Evolutionary conservation across 2,329 filamentous ascomycete genomes (phyloP), one percentile per base, ranked within the genome.

Genomic region (Pseudopyrenochaeta lycopersici): DNA sequence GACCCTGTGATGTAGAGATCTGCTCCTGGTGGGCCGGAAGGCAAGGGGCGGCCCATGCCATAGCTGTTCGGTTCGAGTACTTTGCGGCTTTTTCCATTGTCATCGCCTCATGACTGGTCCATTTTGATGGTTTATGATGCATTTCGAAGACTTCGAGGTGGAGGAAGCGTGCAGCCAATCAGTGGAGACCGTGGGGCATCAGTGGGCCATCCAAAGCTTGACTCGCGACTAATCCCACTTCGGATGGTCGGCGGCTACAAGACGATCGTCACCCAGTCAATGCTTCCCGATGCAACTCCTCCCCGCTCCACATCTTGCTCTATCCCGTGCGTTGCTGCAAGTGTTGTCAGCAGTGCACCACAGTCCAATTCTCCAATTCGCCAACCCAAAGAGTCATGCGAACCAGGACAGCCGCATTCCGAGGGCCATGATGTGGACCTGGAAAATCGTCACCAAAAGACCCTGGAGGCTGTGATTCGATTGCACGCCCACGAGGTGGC

Each of bases 271-370:
- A 50, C 29, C 65, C 65, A 68, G 49, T 66, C 47, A 60, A 57
- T 55, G 52, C 53, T 31, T 57, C 30, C 51, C 57, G 52, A 23
- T 45, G 38, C 33, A 47, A 58, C 54, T 61, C 58, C 66, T 62
- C 56, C 59, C 60, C 58, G 60, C 66, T 67, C 64, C 63, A 54
- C 62, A 58, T 51, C 47, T 58, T 52, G 38, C 51, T 58, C 49
- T 35, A 66, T 62, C 60, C 63, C 64, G 62, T 70, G 68, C 70
- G 59, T 68, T 33, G 46, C 64, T 74, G 70, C 70, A 65, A 49
- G 64, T 60, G 60, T 54, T 54, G 39, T 44, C 49, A 58, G 47
- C 55, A 52, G 56, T 63, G 49, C 56, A 53, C 59, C 56, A 51
- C 45, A 23, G 45, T 45, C 47, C 50, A 44, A 35, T 49, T 36